A percentile compares a stretch with the other conserved stretches of the same genome.
Evolutionary conservation across 768 basidiomycete genomes (phyloP).

Genomic region (Boletus vinaceobasis): DNA sequence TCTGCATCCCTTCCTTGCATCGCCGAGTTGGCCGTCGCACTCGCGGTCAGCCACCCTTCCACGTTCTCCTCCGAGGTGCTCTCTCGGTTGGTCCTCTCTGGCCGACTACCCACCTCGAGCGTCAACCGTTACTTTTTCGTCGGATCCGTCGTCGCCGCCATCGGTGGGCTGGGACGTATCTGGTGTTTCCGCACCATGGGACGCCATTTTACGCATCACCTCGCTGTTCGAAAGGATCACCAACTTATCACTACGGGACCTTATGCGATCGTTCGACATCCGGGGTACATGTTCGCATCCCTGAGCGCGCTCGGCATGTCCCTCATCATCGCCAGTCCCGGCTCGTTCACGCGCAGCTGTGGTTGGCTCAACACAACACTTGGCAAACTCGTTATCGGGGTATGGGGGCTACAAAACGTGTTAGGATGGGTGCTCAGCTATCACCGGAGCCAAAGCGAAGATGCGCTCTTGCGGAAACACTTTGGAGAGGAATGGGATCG

Average conservation of each 20-base stretch:
- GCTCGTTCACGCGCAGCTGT: slow-evolving; percentile 25
- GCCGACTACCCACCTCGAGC: slow-evolving; percentile 15
- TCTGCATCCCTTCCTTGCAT: slow-evolving; percentile 29
- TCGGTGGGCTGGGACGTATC: slow-evolving; percentile 34
- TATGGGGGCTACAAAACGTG: slow-evolving; percentile 30
- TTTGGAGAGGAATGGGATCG: slow-evolving; percentile 26
- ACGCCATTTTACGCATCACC: slow-evolving; percentile 34
- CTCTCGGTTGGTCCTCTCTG: slow-evolving; percentile 17
- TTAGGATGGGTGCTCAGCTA: slow-evolving; percentile 27
- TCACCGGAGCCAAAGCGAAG: slow-evolving; percentile 26
- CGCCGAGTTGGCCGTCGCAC: slow-evolving; percentile 23
- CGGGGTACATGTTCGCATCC: slow-evolving; percentile 28
- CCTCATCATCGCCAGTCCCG: slow-evolving; percentile 30
- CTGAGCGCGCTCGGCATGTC: slow-evolving; percentile 30
- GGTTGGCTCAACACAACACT: slow-evolving; percentile 26
- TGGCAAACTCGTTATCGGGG: slow-evolving; percentile 18
- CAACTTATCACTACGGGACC: slow-evolving; percentile 33
- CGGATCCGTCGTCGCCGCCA: slow-evolving; percentile 25
- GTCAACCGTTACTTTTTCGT: slow-evolving; percentile 28
- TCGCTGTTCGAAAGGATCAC: slow-evolving; percentile 30
- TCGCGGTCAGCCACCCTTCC: slow-evolving; percentile 19
- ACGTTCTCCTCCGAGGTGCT: slow-evolving; percentile 19
- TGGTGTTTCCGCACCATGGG: slow-evolving; percentile 36
- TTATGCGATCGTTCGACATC: slow-evolving; percentile 36
- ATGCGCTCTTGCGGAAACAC: slow-evolving; percentile 16